phyloP scores from a whole-genome alignment of 1,139 yeast genomes.

The Kurtzmaniella quercitrusa region DNA sequence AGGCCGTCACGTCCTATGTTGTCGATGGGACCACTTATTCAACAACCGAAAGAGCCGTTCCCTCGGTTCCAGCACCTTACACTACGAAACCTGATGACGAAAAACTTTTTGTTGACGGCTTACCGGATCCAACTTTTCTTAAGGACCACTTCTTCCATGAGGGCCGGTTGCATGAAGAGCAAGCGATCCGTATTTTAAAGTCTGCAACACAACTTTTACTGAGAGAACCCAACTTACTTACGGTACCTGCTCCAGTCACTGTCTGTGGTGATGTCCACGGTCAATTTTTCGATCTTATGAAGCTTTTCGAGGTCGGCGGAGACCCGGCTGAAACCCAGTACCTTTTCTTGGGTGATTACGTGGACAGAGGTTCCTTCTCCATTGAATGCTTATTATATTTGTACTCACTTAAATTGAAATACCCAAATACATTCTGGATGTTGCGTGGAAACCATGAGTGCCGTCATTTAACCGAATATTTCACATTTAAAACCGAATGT shows the following conservation, averaged over 20 bases:
- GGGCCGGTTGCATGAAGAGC: constrained; percentile 73
- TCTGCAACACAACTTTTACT: constrained; percentile 67
- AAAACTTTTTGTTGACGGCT: constrained; percentile 63
- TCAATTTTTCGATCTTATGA: constrained; percentile 86
- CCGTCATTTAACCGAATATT: constrained; percentile 87
- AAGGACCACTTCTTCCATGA: constrained; percentile 74
- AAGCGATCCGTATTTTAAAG: constrained; percentile 63
- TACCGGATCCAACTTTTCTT: constrained; percentile 71
- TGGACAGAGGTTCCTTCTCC: constrained; percentile 91
- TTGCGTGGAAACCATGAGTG: constrained; percentile 96
- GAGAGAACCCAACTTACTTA: constrained; percentile 73
- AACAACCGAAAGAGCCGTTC: constrained; percentile 68
- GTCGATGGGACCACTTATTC: constrained; percentile 60
- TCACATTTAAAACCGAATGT: constrained; percentile 90
- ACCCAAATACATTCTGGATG: constrained; percentile 75
- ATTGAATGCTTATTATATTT: constrained; percentile 82
- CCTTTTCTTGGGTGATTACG: constrained; percentile 91
- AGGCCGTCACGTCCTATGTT: constrained; percentile 53
- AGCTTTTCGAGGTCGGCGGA: constrained; percentile 92
- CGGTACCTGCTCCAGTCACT: constrained; percentile 89
- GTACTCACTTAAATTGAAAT: constrained; percentile 76
- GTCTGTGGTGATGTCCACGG: constrained; percentile 98
- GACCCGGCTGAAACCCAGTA: constrained; percentile 75
- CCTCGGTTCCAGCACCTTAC: constrained; percentile 67
- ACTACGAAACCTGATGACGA: constrained; percentile 59